Evolutionary conservation across 768 basidiomycete genomes (phyloP), one percentile per base, ranked within the genome.

Genomic region (Neoboletus subvelutipes): DNA sequence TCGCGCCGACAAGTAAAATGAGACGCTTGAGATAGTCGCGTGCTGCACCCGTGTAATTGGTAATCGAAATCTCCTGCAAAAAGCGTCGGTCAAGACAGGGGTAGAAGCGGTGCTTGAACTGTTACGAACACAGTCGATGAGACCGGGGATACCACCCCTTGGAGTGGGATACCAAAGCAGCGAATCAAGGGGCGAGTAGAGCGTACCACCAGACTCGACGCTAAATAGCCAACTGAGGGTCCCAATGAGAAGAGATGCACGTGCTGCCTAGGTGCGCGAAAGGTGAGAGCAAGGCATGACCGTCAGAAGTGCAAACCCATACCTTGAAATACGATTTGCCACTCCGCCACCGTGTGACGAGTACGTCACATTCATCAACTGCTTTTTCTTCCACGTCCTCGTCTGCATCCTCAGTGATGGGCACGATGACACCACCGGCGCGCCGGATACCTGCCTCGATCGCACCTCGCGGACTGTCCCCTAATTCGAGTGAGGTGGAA

Each of bases 11-110:
- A 5, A 82, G 73, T 6, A 74, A 74, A 50, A 98, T 90, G 17
- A 98, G 75, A 59, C 84, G 86, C 75, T 93, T 93, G 50, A 98
- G 78, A 66, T 95, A 95, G 51, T 96, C 94, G 3, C 94, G 80
- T 7, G 90, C 81, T 37, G 87, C 84, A 3, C 94, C 94, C 0
- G 90, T 89, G 68, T 94, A 96, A 67, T 95, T 95, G 0, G 93
- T 93, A 1, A 96, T 78, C 0, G 93, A 90, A 53, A 96, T 85
- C 61, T 83, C 78, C 90, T 93, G 58, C 2, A 49, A 50, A 58
- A 26, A 15, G 9, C 3, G 3, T 31, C n/a, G 50, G 50, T 34
- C 39, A 55, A 22, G 29, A 60, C 6, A 37, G 45, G 34, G 9
- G 34, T 11, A 33, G 1, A 15, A 12, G 20, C 2, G 5, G 11